phyloP scores from a whole-genome alignment of 345 rosid species.

The Cardiospermum halicacabum region DNA sequence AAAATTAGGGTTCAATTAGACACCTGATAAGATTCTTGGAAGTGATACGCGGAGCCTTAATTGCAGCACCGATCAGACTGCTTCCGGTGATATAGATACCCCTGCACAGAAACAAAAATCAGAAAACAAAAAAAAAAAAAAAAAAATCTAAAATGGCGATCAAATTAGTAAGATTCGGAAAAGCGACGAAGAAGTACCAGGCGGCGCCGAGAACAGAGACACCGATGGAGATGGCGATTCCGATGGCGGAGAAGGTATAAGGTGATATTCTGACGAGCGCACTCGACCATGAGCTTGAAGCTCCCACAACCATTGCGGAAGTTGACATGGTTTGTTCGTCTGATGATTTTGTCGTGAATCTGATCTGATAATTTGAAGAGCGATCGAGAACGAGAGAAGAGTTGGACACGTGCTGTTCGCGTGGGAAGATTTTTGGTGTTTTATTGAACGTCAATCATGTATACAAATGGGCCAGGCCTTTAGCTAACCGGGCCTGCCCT shows the following conservation, averaged over 20 bases:
- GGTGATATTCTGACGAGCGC: slow-evolving; percentile 86
- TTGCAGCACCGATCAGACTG: slow-evolving; percentile 98
- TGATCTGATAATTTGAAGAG: slow-evolving; percentile 6
- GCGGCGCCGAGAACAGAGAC: slow-evolving; percentile 99
- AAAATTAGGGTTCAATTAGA: neutral
- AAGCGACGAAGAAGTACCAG: slow-evolving; percentile 43
- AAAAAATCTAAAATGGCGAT: no score
- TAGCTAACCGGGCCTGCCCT: no score
- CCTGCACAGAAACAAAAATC: slow-evolving; percentile 30
- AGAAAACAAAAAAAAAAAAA: neutral
- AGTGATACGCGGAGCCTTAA: slow-evolving; percentile 96
- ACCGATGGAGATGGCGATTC: slow-evolving; percentile 93
- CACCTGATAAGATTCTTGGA: slow-evolving; percentile 97
- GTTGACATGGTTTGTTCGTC: slow-evolving; percentile 28
- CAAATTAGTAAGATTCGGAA: no score
- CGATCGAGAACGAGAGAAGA: neutral
- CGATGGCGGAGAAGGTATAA: slow-evolving; percentile 90
- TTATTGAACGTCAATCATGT: neutral
- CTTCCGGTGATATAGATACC: slow-evolving; percentile 98
- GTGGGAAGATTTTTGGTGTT: neutral
- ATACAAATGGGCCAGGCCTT: no score
- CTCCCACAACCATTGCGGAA: slow-evolving; percentile 26
- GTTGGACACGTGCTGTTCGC: slow-evolving; percentile 6
- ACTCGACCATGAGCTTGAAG: slow-evolving; percentile 70
- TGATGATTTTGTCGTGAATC: slow-evolving; percentile 1